phyloP scores from a whole-genome alignment of 768 basidiomycete species.

The Tricholomella constricta region DNA sequence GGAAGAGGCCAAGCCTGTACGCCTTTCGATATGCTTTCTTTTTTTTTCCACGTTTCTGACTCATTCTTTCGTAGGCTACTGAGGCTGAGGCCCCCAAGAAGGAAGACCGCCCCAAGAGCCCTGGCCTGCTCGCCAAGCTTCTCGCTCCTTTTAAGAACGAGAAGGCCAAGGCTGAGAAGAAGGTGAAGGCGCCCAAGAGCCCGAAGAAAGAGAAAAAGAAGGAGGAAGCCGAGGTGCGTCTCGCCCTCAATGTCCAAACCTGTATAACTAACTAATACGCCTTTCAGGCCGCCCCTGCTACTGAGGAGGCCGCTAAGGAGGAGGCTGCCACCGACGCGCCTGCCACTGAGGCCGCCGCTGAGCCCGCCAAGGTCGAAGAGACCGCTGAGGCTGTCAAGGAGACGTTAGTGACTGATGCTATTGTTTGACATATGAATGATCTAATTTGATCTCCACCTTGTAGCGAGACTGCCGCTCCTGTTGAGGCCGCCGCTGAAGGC shows the following conservation, averaged over 20 bases:
- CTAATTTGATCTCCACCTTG: not conserved
- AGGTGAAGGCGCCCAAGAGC: conserved; percentile 68
- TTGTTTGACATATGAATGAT: not conserved
- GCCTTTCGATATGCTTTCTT: conserved; percentile 16
- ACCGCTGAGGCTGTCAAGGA: conserved; percentile 69
- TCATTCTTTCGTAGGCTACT: conserved; percentile 29
- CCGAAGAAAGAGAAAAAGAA: conserved; percentile 85
- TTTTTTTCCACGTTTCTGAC: conserved; percentile 2
- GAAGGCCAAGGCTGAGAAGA: conserved; percentile 62
- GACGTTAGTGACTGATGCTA: conserved; percentile 45
- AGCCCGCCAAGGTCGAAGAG: conserved; percentile 48
- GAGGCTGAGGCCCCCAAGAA: conserved; percentile 63
- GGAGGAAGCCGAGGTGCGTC: conserved; percentile 62
- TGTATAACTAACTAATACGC: not conserved
- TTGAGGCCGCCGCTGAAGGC: conserved; percentile 37
- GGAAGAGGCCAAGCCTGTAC: conserved; percentile 46
- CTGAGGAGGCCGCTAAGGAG: conserved; percentile 43
- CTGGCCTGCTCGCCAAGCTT: conserved; percentile 72
- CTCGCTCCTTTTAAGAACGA: conserved; percentile 79
- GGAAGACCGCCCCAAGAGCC: conserved; percentile 82
- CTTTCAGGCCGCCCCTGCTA: conserved; percentile 36
- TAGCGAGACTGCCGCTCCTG: conserved; percentile 46
- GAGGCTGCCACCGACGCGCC: conserved; percentile 31
- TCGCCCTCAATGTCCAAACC: not conserved
- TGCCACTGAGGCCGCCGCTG: conserved; percentile 36